phyloP scores from a whole-genome alignment of 2,329 filamentous ascomycete genomes.

The Apiospora hydei region DNA sequence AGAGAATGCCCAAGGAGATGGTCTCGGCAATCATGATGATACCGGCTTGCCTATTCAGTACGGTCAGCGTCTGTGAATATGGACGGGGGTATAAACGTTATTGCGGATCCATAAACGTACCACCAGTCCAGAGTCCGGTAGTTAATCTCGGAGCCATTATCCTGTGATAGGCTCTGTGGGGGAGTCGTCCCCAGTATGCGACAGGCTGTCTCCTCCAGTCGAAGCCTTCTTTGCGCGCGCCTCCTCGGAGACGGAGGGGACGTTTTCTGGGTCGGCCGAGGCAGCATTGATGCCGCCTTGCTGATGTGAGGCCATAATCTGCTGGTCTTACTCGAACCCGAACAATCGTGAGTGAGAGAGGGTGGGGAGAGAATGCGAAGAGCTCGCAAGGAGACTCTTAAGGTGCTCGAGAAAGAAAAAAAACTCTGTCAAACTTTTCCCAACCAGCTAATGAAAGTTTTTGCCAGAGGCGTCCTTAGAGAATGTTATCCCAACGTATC shows the following conservation, averaged over 20 bases:
- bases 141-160: slow-evolving; percentile 38
- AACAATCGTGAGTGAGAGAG: neutral
- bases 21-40: slow-evolving; percentile 54
- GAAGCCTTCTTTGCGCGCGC: slow-evolving; percentile 9
- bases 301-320: neutral
- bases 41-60: slow-evolving; percentile 49
- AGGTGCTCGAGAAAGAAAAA: neutral
- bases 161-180: slow-evolving; percentile 28
- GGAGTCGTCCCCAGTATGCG: neutral
- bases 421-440: neutral
- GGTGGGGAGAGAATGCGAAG: neutral
- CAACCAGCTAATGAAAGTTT: slow-evolving; percentile 9
- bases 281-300: neutral
- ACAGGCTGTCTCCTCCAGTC: slow-evolving; percentile 8
- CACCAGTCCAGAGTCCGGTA: slow-evolving; percentile 49
- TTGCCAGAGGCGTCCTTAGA: slow-evolving; percentile 1
- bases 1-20: slow-evolving; percentile 64
- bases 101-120: slow-evolving; percentile 35
- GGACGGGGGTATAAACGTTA: neutral
- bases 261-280: neutral
- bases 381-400: slow-evolving; percentile 11
- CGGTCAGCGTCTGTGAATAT: slow-evolving; percentile 4
- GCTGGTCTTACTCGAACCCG: neutral
- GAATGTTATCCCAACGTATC: slow-evolving; percentile 11
- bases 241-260: neutral